Percentiles rank a stretch among this genome's conserved stretches.
These are phyloP conservation scores for Penicillium sp. DNA, from an alignment of 2,329 filamentous ascomycete genomes.

Conservation along the genomic window DNA sequence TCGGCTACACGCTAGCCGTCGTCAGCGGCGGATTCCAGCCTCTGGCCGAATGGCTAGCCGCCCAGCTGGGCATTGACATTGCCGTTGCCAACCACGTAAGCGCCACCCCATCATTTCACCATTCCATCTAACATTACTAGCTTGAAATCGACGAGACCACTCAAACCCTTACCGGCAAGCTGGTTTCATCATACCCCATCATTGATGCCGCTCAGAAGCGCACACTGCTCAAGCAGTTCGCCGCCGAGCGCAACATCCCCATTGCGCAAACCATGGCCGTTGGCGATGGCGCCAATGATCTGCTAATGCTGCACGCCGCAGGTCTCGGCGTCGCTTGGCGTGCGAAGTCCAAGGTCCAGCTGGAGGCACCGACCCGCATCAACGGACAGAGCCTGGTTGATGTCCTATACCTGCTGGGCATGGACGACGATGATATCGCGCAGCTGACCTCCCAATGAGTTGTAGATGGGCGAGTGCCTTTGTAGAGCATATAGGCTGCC, in stretches of 20 bases:
- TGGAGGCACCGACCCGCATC: constrained; percentile 60
- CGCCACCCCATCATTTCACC: neutral
- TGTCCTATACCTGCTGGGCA: constrained; percentile 60
- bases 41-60: constrained; percentile 81
- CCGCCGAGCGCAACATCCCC: constrained; percentile 55
- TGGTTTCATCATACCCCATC: constrained; percentile 57
- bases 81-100: constrained; percentile 81
- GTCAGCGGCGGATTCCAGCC: constrained; percentile 91
- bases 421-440: constrained; percentile 52
- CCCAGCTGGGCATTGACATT: constrained; percentile 79
- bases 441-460: constrained; percentile 38
- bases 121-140: constrained; percentile 18
- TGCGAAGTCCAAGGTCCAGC: constrained; percentile 66
- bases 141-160: constrained; percentile 52
- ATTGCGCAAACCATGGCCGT: constrained; percentile 60
- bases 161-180: constrained; percentile 58
- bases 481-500: constrained; percentile 1
- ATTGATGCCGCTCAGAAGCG: constrained; percentile 62
- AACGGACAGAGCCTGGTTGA: constrained; percentile 61
- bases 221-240: constrained; percentile 56
- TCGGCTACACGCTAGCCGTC: constrained; percentile 87
- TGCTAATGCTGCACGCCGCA: constrained; percentile 65
- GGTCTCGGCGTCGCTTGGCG: constrained; percentile 65
- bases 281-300: constrained; percentile 67
- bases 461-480: neutral